Percentiles rank a stretch among this genome's conserved stretches.
Evolutionary conservation across 495 filamentous ascomycete species (phyloP).

Genomic region (Neurospora sp.): DNA sequence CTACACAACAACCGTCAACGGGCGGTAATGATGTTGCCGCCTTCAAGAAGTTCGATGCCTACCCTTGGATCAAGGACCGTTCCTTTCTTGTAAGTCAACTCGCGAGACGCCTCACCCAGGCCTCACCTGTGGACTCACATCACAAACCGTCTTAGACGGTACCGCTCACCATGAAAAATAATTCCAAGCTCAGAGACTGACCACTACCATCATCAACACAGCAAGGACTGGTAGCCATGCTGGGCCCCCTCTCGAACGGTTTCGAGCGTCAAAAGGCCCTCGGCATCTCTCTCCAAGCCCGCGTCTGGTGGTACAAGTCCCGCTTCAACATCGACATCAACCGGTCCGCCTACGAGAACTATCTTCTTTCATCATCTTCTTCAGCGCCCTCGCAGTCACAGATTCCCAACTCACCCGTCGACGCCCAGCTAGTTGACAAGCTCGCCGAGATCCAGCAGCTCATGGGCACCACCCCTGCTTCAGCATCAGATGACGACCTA

Average conservation of each 20-base stretch:
- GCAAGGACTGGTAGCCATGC: slow-evolving; percentile 20
- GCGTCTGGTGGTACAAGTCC: slow-evolving; percentile 36
- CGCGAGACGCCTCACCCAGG: neutral
- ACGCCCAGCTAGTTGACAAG: slow-evolving; percentile 17
- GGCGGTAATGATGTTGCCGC: neutral
- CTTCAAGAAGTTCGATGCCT: slow-evolving; percentile 14
- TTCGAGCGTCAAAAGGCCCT: slow-evolving; percentile 17
- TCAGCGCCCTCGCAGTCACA: slow-evolving; percentile 2
- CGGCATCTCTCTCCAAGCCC: slow-evolving; percentile 28
- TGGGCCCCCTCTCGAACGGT: slow-evolving; percentile 16
- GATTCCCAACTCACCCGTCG: slow-evolving; percentile 1
- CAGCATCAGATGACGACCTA: slow-evolving; percentile 9
- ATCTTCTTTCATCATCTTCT: slow-evolving; percentile 2
- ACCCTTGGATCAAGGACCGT: slow-evolving; percentile 15
- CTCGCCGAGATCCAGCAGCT: slow-evolving; percentile 17
- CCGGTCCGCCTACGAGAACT: slow-evolving; percentile 26
- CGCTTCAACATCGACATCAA: slow-evolving; percentile 26
- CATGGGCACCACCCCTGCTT: slow-evolving; percentile 1
- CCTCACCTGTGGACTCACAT: slow-evolving; percentile 24
- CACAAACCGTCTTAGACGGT: neutral
- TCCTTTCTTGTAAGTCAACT: neutral
- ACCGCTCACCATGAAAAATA: neutral
- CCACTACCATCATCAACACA: neutral
- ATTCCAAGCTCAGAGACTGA: neutral
- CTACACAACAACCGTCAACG: neutral